These are phyloP conservation scores for Yamadazyma oceani DNA, from an alignment of 1,139 yeast genomes.

Conservation along the genomic window DNA sequence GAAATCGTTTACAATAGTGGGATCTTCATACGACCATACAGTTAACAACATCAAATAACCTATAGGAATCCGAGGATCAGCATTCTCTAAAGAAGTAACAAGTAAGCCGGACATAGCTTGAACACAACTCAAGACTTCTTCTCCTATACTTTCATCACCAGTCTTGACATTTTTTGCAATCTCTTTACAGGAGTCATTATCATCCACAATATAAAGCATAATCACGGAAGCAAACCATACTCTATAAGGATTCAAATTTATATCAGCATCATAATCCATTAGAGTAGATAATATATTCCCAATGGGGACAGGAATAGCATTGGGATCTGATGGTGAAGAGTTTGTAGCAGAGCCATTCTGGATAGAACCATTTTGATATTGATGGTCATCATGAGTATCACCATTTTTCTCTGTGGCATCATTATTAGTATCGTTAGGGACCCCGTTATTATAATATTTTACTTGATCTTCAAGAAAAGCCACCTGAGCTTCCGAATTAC, in stretches of 20 bases:
- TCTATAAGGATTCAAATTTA: conserved; percentile 79
- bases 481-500: conserved; percentile 60
- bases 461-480: conserved; percentile 69
- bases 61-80: conserved; percentile 75
- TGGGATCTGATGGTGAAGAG: neutral
- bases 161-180: conserved; percentile 55
- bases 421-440: conserved; percentile 2
- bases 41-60: conserved; percentile 77
- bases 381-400: neutral
- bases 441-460: conserved; percentile 31
- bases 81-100: conserved; percentile 59
- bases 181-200: conserved; percentile 51
- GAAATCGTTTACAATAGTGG: conserved; percentile 73
- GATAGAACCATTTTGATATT: neutral
- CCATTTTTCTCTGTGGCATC: neutral
- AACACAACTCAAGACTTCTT: conserved; percentile 70
- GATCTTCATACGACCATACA: conserved; percentile 78
- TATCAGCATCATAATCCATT: conserved; percentile 76
- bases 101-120: conserved; percentile 81
- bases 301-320: conserved; percentile 24
- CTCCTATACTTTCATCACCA: conserved; percentile 68
- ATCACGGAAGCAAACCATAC: conserved; percentile 82
- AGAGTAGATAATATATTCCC: conserved; percentile 66
- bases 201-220: conserved; percentile 63
- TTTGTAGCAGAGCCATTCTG: conserved; percentile 1